phyloP scores from a whole-genome alignment of 495 filamentous ascomycete species.

The Gamarada debralockiae region DNA sequence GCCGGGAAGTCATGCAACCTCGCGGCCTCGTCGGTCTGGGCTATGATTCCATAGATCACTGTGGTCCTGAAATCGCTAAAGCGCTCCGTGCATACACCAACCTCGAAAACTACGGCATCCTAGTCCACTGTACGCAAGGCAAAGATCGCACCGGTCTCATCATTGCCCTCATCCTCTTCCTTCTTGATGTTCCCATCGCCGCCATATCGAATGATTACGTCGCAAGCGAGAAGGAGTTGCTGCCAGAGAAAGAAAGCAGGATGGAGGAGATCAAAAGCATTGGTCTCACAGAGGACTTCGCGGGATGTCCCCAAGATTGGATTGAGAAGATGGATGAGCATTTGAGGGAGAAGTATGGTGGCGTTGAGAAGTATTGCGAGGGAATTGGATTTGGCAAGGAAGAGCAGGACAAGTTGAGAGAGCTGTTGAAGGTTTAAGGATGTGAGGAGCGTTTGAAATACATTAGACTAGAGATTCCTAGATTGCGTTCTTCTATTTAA shows the following conservation, averaged over 20 bases:
- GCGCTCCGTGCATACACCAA: constrained; percentile 27
- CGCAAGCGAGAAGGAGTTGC: constrained; percentile 53
- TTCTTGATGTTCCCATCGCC: constrained; percentile 48
- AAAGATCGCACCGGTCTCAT: constrained; percentile 82
- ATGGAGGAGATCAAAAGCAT: constrained; percentile 64
- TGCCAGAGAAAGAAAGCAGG: constrained; percentile 55
- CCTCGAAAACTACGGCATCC: constrained; percentile 28
- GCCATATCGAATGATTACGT: constrained; percentile 65
- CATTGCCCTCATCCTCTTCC: constrained; percentile 57
- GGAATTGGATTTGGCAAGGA: constrained; percentile 18
- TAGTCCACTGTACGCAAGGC: constrained; percentile 84
- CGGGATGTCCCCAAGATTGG: constrained; percentile 50
- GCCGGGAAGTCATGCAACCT: constrained; percentile 62
- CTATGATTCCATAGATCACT: constrained; percentile 60
- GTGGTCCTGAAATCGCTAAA: constrained; percentile 56
- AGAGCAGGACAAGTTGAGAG: constrained; percentile 8
- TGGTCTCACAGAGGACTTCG: constrained; percentile 67
- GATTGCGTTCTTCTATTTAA: too few relatives aligned
- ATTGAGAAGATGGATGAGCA: constrained; percentile 17
- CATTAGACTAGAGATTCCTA: too few relatives aligned
- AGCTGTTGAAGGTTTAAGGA: neutral
- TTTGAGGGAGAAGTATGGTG: constrained; percentile 22
- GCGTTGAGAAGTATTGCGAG: constrained; percentile 13
- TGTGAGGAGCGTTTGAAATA: too few relatives aligned
- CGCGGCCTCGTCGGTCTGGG: constrained; percentile 65